Evolutionary conservation across 768 basidiomycete genomes (phyloP).

Genomic region (Serendipita vermifera): DNA sequence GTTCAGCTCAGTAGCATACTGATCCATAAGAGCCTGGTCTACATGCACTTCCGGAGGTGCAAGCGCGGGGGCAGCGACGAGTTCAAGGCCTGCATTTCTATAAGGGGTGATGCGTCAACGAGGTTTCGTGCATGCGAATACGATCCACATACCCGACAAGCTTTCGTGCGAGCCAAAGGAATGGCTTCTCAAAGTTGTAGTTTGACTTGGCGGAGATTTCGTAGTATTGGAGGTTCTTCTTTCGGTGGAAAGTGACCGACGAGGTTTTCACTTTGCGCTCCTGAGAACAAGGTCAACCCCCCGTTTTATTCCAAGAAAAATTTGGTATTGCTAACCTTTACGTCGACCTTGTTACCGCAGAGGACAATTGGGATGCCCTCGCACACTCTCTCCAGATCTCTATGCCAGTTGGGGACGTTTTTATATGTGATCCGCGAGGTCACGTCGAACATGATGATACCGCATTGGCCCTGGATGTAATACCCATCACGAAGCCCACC

Average conservation of each 20-base stretch:
- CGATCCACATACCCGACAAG: conserved; percentile 67
- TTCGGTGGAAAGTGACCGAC: conserved; percentile 97
- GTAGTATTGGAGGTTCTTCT: conserved; percentile 99
- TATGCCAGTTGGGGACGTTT: conserved; percentile 99
- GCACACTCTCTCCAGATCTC: conserved; percentile 98
- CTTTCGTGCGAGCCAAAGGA: conserved; percentile 98
- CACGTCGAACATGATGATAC: conserved; percentile 99
- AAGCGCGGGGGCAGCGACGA: conserved; percentile 92
- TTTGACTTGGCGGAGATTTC: conserved; percentile 99
- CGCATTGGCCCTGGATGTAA: conserved; percentile 96
- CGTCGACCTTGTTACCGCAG: conserved; percentile 99
- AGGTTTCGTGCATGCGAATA: not conserved
- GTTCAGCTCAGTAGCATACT: conserved; percentile 68
- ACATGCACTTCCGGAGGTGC: conserved; percentile 86
- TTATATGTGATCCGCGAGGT: conserved; percentile 99
- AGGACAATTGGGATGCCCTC: conserved; percentile 99
- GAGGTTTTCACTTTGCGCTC: conserved; percentile 99
- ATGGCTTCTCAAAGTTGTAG: conserved; percentile 99
- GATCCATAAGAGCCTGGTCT: conserved; percentile 60
- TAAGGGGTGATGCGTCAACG: not conserved
- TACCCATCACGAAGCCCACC: conserved; percentile 96
- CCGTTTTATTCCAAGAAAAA: not conserved
- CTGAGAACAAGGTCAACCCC: conserved; percentile 30
- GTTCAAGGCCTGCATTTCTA: conserved; percentile 79
- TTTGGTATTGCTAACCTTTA: conserved; percentile 59